Evolutionary conservation across 2,329 filamentous ascomycete species (phyloP).

Genomic region (Fusarium lyarnte): DNA sequence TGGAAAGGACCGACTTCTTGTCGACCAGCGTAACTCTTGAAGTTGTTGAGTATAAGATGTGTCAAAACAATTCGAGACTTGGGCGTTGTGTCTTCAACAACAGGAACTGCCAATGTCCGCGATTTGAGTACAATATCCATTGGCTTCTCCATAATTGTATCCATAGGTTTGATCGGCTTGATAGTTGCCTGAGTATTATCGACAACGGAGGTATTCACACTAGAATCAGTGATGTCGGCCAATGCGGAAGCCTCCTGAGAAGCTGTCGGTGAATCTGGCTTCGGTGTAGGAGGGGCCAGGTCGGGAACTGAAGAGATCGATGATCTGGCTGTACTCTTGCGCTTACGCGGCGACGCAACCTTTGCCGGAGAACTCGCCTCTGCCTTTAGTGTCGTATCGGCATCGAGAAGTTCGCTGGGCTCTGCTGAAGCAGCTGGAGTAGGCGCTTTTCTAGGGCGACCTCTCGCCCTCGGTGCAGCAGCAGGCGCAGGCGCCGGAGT

Average conservation of each 20-base stretch:
- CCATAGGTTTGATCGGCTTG: slow-evolving; percentile 79
- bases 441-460: slow-evolving; percentile 55
- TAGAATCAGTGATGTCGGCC: slow-evolving; percentile 76
- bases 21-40: slow-evolving; percentile 97
- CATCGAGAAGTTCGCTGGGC: slow-evolving; percentile 51
- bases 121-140: slow-evolving; percentile 95
- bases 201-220: slow-evolving; percentile 60
- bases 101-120: slow-evolving; percentile 72
- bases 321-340: slow-evolving; percentile 65
- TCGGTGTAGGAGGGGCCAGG: slow-evolving; percentile 55
- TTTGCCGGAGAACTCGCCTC: slow-evolving; percentile 51
- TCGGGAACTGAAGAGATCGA: slow-evolving; percentile 54
- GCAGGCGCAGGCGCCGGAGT: slow-evolving; percentile 59
- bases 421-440: slow-evolving; percentile 45
- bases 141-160: slow-evolving; percentile 83
- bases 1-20: slow-evolving; percentile 98
- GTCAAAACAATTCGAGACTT: slow-evolving; percentile 93
- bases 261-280: slow-evolving; percentile 67
- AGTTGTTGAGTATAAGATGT: slow-evolving; percentile 91
- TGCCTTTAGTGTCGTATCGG: slow-evolving; percentile 47
- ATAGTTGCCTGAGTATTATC: slow-evolving; percentile 55
- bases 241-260: slow-evolving; percentile 67
- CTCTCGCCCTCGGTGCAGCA: slow-evolving; percentile 52
- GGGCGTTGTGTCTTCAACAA: slow-evolving; percentile 79
- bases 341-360: slow-evolving; percentile 68